These are phyloP conservation scores for Ophiosphaerella herpotricha DNA, from an alignment of 2,329 filamentous ascomycete genomes.

Conservation along the genomic window DNA sequence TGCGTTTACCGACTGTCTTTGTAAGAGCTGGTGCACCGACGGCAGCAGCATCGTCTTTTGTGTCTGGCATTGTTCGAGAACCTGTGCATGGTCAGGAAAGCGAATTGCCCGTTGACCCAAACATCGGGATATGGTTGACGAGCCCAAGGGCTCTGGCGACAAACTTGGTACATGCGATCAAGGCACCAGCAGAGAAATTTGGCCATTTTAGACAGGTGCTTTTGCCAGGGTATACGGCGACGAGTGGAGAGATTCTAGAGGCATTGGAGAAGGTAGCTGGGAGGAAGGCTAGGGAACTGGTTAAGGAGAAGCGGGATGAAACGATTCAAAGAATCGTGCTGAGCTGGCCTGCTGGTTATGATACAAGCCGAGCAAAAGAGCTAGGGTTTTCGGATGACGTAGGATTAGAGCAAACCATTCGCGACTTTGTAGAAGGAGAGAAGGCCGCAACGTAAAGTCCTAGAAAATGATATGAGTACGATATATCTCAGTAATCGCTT, in stretches of 20 bases:
- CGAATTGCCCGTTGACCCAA: conserved; percentile 56
- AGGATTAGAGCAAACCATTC: conserved; percentile 53
- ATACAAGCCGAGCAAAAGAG: conserved; percentile 59
- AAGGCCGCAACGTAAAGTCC: conserved; percentile 17
- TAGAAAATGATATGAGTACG: too few relatives aligned
- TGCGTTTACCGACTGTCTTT: conserved; percentile 65
- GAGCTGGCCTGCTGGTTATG: conserved; percentile 62
- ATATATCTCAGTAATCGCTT: too few relatives aligned
- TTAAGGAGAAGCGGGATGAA: conserved; percentile 58
- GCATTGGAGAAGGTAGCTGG: conserved; percentile 61
- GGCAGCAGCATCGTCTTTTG: conserved; percentile 65
- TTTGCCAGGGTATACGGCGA: conserved; percentile 60
- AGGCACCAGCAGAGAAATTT: conserved; percentile 57
- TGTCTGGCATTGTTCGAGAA: conserved; percentile 68
- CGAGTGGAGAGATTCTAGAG: conserved; percentile 61
- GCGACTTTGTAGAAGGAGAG: conserved; percentile 47
- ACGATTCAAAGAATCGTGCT: conserved; percentile 58
- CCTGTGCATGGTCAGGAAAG: conserved; percentile 61
- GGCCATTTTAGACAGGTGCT: conserved; percentile 57
- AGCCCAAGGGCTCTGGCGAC: conserved; percentile 59
- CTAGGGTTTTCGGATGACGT: conserved; percentile 59
- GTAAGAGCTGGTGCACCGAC: conserved; percentile 65
- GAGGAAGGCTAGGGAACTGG: conserved; percentile 55
- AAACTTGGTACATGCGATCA: conserved; percentile 59
- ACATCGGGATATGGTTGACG: conserved; percentile 62